These are phyloP conservation scores for Alternaria dauci DNA, from an alignment of 2,329 filamentous ascomycete genomes.

Conservation along the genomic window DNA sequence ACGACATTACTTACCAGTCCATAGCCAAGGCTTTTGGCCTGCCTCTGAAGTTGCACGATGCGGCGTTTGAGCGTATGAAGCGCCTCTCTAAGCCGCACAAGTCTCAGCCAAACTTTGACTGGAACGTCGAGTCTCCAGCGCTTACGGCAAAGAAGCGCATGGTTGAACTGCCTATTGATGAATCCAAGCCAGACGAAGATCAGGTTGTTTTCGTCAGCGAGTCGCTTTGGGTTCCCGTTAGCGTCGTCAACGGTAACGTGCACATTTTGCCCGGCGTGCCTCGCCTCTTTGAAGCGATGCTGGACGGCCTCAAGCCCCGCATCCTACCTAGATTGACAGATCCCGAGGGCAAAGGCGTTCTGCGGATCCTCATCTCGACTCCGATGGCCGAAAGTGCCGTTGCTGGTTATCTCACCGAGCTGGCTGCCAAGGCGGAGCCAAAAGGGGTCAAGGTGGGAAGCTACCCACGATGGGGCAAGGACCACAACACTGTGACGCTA, in stretches of 20 bases:
- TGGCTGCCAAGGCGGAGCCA: constrained; percentile 76
- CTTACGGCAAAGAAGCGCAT: constrained; percentile 87
- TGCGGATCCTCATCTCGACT: constrained; percentile 83
- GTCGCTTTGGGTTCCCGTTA: constrained; percentile 89
- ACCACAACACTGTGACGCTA: constrained; percentile 87
- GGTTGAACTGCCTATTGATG: constrained; percentile 84
- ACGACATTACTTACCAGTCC: constrained; percentile 96
- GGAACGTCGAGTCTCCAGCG: constrained; percentile 81
- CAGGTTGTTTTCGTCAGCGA: constrained; percentile 83
- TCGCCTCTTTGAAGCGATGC: constrained; percentile 78
- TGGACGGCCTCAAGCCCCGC: constrained; percentile 77
- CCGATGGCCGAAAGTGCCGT: constrained; percentile 86
- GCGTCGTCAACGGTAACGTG: constrained; percentile 89
- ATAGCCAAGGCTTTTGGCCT: constrained; percentile 90
- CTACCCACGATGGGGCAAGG: constrained; percentile 92
- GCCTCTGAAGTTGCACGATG: constrained; percentile 77
- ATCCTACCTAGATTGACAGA: constrained; percentile 77
- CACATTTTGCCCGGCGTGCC: constrained; percentile 94
- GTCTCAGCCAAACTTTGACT: constrained; percentile 78
- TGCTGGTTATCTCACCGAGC: constrained; percentile 80
- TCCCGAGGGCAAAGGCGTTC: constrained; percentile 81
- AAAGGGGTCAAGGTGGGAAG: constrained; percentile 92
- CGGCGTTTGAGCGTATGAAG: constrained; percentile 84
- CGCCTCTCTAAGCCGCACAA: constrained; percentile 76
- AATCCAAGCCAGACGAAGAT: constrained; percentile 67